A percentile compares a stretch with the other conserved stretches of the same genome.
These are phyloP conservation scores for Pyrus communis DNA, from an alignment of 306 rosid genomes.

Conservation along the genomic window DNA sequence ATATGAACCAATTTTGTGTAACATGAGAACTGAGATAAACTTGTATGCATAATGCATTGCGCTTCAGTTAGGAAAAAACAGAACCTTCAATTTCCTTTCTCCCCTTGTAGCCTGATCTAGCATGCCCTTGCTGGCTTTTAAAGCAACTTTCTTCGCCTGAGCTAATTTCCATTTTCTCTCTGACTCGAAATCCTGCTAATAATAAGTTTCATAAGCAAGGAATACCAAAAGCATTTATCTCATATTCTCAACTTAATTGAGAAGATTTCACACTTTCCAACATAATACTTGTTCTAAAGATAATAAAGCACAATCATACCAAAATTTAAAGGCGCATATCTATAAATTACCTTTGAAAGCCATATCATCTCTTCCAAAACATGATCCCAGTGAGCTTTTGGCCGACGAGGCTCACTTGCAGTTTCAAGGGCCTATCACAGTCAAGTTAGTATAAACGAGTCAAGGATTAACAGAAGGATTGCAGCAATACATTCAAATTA, in stretches of 20 bases:
- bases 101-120: constrained; percentile 96
- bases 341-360: constrained; percentile 73
- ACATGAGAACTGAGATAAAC: constrained; percentile 1
- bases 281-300: not conserved
- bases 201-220: constrained; percentile 22
- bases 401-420: constrained; percentile 77
- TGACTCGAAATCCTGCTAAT: constrained; percentile 84
- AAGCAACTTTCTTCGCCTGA: constrained; percentile 91
- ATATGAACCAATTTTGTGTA: constrained; percentile 5
- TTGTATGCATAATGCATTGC: not conserved
- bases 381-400: constrained; percentile 98
- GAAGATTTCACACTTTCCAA: not conserved
- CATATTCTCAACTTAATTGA: not conserved
- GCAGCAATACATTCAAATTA: constrained; percentile 9
- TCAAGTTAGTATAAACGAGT: constrained; percentile 7
- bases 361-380: constrained; percentile 98
- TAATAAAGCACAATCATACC: not conserved
- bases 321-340: constrained; percentile 17
- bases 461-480: constrained; percentile 14
- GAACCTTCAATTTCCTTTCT: constrained; percentile 93
- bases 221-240: not conserved
- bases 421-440: constrained; percentile 74
- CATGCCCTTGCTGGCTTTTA: constrained; percentile 94
- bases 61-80: constrained; percentile 23
- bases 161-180: constrained; percentile 97